Percentiles rank a stretch among this genome's conserved stretches.
Evolutionary conservation across 1,284 basidiomycete genomes (phyloP).

Genomic region (Stereum hirsutum): DNA sequence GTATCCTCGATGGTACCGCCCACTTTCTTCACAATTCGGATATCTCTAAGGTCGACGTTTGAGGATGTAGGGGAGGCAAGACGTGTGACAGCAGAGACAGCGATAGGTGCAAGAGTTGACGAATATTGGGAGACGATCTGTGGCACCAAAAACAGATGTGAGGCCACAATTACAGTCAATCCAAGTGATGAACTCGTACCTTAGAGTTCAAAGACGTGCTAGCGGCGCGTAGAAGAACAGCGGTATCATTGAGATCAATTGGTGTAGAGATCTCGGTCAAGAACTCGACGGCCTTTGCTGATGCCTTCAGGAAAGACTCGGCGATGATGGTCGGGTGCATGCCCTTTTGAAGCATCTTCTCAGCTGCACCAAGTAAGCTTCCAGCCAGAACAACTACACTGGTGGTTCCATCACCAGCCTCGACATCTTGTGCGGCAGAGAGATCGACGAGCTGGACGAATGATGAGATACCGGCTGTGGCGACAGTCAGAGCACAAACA

Average conservation of each 20-base stretch:
- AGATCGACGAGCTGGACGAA: slow-evolving; percentile 84
- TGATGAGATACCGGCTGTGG: background rate
- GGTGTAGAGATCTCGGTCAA: slow-evolving; percentile 90
- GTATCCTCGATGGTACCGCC: slow-evolving; percentile 99
- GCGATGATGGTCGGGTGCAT: slow-evolving; percentile 98
- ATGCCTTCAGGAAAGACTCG: slow-evolving; percentile 92
- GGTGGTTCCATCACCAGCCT: slow-evolving; percentile 99
- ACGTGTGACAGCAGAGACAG: slow-evolving; percentile 91
- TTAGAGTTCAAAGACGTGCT: slow-evolving; percentile 97
- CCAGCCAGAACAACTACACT: slow-evolving; percentile 97
- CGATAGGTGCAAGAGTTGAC: slow-evolving; percentile 93
- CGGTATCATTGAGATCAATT: slow-evolving; percentile 86
- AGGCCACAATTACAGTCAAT: background rate
- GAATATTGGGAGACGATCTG: slow-evolving; percentile 99
- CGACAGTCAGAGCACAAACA: slow-evolving; percentile 10
- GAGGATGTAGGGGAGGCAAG: slow-evolving; percentile 81
- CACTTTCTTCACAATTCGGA: slow-evolving; percentile 96
- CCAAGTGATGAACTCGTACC: slow-evolving; percentile 28
- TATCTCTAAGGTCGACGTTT: slow-evolving; percentile 94
- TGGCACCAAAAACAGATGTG: slow-evolving; percentile 3
- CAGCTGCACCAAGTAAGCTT: slow-evolving; percentile 86
- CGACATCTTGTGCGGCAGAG: slow-evolving; percentile 96
- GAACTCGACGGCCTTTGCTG: slow-evolving; percentile 90
- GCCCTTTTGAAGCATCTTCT: slow-evolving; percentile 95
- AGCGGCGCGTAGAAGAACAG: slow-evolving; percentile 84